Evolutionary conservation across 164 flowering plant genomes (phyloP).

Genomic region (Taxillus chinensis): DNA sequence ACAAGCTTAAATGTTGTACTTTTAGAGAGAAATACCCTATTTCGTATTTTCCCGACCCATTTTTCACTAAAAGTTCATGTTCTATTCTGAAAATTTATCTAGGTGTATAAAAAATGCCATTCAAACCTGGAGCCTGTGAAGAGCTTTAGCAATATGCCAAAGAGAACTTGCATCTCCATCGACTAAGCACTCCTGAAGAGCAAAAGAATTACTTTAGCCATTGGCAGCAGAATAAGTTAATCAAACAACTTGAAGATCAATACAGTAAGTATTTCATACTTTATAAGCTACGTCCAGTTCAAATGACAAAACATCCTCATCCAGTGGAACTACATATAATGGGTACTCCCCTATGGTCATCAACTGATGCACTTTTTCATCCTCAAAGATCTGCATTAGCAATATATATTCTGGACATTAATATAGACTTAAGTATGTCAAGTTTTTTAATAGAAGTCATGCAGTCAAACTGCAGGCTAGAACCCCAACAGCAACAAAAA

Average conservation of each 20-base stretch:
- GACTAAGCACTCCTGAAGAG: constrained; percentile 55
- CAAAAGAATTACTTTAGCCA: constrained; percentile 4
- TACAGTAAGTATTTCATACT: constrained; percentile 25
- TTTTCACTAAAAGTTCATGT: too few species aligned
- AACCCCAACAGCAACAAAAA: not conserved
- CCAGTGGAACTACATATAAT: constrained; percentile 65
- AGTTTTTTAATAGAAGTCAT: not conserved
- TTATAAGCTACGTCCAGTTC: constrained; percentile 73
- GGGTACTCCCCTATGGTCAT: constrained; percentile 87
- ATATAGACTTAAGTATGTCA: not conserved
- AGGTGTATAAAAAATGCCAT: not conserved
- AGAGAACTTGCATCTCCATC: constrained; percentile 82
- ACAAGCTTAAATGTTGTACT: too few species aligned
- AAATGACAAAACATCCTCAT: constrained; percentile 93
- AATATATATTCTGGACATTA: not conserved
- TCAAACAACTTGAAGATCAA: not conserved
- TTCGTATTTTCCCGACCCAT: too few species aligned
- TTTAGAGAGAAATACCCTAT: too few species aligned
- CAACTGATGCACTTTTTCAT: constrained; percentile 78
- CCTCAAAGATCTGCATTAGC: constrained; percentile 59
- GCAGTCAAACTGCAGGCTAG: not conserved
- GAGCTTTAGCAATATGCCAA: constrained; percentile 96
- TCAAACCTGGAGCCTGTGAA: constrained; percentile 92
- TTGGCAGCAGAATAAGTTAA: not conserved
- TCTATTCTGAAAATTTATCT: too few species aligned